Evolutionary conservation across 2,329 filamentous ascomycete genomes (phyloP).

Genomic region (Venturia aucupariae): DNA sequence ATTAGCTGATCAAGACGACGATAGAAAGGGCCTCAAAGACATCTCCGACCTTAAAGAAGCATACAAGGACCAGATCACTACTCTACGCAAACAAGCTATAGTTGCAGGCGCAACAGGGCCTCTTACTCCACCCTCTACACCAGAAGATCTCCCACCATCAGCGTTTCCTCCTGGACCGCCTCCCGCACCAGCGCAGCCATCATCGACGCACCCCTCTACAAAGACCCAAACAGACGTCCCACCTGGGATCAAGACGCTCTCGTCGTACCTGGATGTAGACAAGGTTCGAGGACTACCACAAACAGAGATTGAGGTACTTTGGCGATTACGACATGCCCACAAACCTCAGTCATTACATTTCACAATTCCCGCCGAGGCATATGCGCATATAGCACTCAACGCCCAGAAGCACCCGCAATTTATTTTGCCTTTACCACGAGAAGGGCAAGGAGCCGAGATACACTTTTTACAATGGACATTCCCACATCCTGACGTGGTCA

Average conservation of each 20-base stretch:
- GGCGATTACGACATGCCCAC: conserved; percentile 76
- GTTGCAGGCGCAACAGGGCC: conserved; percentile 42
- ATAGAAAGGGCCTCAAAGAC: conserved; percentile 53
- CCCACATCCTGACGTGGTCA: conserved; percentile 52
- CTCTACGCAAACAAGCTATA: conserved; percentile 58
- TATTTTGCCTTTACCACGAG: conserved; percentile 67
- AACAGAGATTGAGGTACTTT: conserved; percentile 78
- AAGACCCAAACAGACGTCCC: conserved; percentile 27
- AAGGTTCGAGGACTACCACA: conserved; percentile 65
- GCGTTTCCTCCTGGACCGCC: conserved; percentile 20
- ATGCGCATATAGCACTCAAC: conserved; percentile 58
- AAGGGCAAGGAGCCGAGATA: conserved; percentile 60
- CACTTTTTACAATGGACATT: conserved; percentile 97
- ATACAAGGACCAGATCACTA: conserved; percentile 75
- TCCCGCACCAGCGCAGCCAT: conserved; percentile 26
- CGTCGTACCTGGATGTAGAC: conserved; percentile 65
- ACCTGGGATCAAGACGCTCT: conserved; percentile 53
- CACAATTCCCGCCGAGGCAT: conserved; percentile 64
- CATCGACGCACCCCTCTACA: conserved; percentile 25
- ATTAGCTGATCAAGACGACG: neutral
- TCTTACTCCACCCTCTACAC: conserved; percentile 30
- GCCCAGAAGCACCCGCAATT: conserved; percentile 77
- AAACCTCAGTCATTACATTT: conserved; percentile 74
- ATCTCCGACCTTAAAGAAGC: conserved; percentile 70
- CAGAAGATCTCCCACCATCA: conserved; percentile 20